A percentile compares a stretch with the other conserved stretches of the same genome.
These are phyloP conservation scores for Ramicandelaber brevisporus DNA, from an alignment of 192 early-diverging fungal genomes.

Conservation along the genomic window DNA sequence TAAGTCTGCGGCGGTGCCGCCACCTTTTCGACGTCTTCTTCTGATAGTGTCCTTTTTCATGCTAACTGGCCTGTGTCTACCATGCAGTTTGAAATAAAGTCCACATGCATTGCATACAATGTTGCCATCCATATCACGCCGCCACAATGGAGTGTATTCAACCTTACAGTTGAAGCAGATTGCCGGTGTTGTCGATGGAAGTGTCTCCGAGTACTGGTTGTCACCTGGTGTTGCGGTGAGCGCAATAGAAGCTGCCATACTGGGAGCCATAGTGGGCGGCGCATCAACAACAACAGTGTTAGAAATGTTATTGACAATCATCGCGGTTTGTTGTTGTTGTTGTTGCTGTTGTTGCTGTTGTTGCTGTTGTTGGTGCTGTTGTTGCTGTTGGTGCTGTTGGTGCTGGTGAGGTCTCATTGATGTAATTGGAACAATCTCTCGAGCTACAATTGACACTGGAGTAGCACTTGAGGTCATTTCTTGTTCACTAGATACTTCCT, in stretches of 20 bases:
- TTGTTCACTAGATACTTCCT: too few species aligned
- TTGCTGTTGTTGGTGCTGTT: too few species aligned
- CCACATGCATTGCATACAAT: slow-evolving; percentile 82
- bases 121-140: slow-evolving; percentile 36
- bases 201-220: too few species aligned
- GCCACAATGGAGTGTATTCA: slow-evolving; percentile 44
- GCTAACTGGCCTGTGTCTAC: slow-evolving; percentile 38
- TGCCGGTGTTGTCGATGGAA: too few species aligned
- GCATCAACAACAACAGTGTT: background rate
- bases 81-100: slow-evolving; percentile 65
- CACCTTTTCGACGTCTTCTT: slow-evolving; percentile 28
- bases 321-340: background rate
- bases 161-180: slow-evolving; percentile 54
- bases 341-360: background rate
- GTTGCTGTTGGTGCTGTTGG: too few species aligned
- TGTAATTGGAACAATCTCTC: too few species aligned
- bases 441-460: too few species aligned
- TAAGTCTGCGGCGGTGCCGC: too few species aligned
- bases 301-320: background rate
- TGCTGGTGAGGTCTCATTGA: too few species aligned
- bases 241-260: background rate
- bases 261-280: background rate
- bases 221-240: background rate
- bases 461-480: too few species aligned
- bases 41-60: slow-evolving; percentile 43